Base-by-base conservation (phyloP, 345 rosid species). In the Eucalyptus pumila region DNA sequence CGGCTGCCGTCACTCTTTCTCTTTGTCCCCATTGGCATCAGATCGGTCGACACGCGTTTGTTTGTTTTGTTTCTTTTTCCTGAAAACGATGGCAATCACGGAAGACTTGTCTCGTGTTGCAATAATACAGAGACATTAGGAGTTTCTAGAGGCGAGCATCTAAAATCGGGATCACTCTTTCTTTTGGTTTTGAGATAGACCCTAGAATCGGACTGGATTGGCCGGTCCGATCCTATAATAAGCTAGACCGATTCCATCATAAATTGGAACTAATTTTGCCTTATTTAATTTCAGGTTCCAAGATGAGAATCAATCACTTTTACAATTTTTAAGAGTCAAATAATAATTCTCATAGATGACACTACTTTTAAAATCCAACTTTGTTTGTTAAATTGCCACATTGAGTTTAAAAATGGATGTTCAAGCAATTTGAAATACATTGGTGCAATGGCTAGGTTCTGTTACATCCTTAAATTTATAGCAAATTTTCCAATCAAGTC, bases 151-250 rank as follows among this genome's bases (percentile, higher is more conserved):
- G 60, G 60, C 6, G 12, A 56, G 14, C 30, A 56, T 56, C 2
- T 8, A 52, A 10, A 4, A 21, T 2, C 26, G 1, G 5, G 5
- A 52, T 52, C 26, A 2, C 58, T 52, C 0, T 52, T 21, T 52
- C 11, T 52, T 52, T 21, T 52, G 26, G 2, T 52, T 52, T 52
- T 0, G 26, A 2, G 30, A 56, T 56, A 24, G 62, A 10, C 6
- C 30, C 3, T 24, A 23, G 3, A 56, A 23, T 56, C 3, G 0
- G 30, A 52, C 0, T 0, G 9, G 4, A 17, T 17, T 3, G 10
- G 1, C 8, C 2, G 0, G 56, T 52, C 0, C 2, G 1, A 52
- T 52, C 24, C 10, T 19, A 52, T 52, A 52, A 19, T 19, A 4
- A 19, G 5, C 4, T 8, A 52, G 58, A 52, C 10, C 2, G 5